A percentile compares a stretch with the other conserved stretches of the same genome.
phyloP scores from a whole-genome alignment of 495 filamentous ascomycete species.

The Penicillium chermesinum region DNA sequence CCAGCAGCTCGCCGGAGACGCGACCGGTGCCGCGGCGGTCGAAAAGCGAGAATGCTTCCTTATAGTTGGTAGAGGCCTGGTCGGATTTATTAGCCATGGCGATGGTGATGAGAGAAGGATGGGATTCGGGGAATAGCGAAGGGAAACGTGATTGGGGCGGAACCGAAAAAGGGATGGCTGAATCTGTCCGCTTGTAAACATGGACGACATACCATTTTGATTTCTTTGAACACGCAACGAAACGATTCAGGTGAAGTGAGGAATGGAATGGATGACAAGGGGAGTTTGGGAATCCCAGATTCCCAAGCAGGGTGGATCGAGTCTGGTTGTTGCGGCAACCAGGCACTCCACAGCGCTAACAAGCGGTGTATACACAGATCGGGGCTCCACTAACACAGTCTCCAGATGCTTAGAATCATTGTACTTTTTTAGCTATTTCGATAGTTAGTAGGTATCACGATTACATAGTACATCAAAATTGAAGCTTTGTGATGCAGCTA shows the following conservation, averaged over 20 bases:
- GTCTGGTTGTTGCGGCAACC: slow-evolving; percentile 27
- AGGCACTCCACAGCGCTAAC: not conserved
- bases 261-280: slow-evolving; percentile 7
- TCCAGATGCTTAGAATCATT: not conserved
- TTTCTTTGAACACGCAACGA: slow-evolving; percentile 1
- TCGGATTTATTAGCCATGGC: slow-evolving; percentile 32
- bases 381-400: not conserved
- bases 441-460: not conserved
- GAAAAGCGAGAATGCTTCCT: slow-evolving; percentile 99
- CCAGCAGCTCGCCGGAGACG: slow-evolving; percentile 77
- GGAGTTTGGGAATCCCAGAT: slow-evolving; percentile 6
- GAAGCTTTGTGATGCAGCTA: slow-evolving; percentile 68
- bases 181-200: slow-evolving; percentile 4
- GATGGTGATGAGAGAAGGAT: slow-evolving; percentile 9
- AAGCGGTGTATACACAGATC: slow-evolving; percentile 1
- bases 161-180: slow-evolving; percentile 10
- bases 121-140: not conserved
- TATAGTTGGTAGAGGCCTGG: slow-evolving; percentile 99
- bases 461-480: slow-evolving; percentile 5
- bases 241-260: slow-evolving; percentile 1
- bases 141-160: not conserved
- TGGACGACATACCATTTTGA: slow-evolving; percentile 8
- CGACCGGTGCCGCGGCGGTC: slow-evolving; percentile 95
- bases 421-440: not conserved
- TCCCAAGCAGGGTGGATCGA: slow-evolving; percentile 1